Percentiles rank a stretch among this genome's conserved stretches.
Conservation (phyloP, 1,139 yeast genomes). For the Protomyces lactucae-debilis region DNA sequence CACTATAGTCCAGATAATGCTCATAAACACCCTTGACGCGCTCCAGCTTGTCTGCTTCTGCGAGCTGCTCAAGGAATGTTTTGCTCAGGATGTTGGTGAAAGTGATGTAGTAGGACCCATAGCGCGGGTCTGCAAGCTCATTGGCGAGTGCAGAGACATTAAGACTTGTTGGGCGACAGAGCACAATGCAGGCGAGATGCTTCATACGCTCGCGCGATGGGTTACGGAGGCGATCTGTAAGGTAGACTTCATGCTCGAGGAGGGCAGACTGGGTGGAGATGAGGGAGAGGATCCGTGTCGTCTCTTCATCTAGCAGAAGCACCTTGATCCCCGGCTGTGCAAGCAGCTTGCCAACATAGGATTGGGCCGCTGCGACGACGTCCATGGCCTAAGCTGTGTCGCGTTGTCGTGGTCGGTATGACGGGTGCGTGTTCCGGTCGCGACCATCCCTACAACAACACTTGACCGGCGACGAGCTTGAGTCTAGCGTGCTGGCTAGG, state of each 20-base stretch:
- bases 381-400: conserved; percentile 43
- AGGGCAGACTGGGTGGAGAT: conserved; percentile 82
- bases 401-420: not conserved
- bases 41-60: conserved; percentile 86
- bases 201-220: conserved; percentile 67
- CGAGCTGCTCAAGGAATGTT: conserved; percentile 72
- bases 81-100: conserved; percentile 73
- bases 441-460: too few species aligned
- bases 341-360: conserved; percentile 49
- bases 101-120: conserved; percentile 64
- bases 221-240: conserved; percentile 69
- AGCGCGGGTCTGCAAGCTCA: conserved; percentile 75
- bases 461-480: too few species aligned
- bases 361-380: conserved; percentile 49
- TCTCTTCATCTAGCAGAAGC: conserved; percentile 67
- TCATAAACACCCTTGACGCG: conserved; percentile 71
- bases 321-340: conserved; percentile 51
- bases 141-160: conserved; percentile 55
- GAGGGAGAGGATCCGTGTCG: conserved; percentile 79
- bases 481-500: too few species aligned
- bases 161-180: conserved; percentile 66
- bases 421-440: not conserved
- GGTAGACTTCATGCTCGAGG: conserved; percentile 71
- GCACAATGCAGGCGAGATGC: conserved; percentile 75
- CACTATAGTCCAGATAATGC: conserved; percentile 74